Conservation (phyloP, 768 basidiomycete genomes). For the Suillus variegatus region DNA sequence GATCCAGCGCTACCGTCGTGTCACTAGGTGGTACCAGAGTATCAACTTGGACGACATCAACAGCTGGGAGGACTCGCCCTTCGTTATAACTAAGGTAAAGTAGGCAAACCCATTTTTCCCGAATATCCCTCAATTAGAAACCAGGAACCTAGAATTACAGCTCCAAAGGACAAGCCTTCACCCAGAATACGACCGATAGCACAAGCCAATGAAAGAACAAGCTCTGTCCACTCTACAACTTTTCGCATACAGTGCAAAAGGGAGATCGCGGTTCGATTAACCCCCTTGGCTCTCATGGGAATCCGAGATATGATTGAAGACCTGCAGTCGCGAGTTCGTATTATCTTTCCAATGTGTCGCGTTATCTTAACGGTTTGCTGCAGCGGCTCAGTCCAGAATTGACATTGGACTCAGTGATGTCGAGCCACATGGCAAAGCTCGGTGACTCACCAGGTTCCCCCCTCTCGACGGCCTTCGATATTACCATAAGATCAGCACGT, state of each 20-base stretch:
- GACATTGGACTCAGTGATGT: constrained; percentile 43
- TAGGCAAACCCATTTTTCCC: not conserved
- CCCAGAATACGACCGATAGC: not conserved
- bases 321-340: constrained; percentile 45
- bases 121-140: constrained; percentile 1
- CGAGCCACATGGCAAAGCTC: constrained; percentile 36
- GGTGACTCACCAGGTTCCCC: constrained; percentile 22
- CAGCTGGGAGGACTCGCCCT: constrained; percentile 51
- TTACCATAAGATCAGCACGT: constrained; percentile 39
- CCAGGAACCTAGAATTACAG: not conserved
- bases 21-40: constrained; percentile 50
- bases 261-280: constrained; percentile 46
- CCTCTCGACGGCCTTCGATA: constrained; percentile 39
- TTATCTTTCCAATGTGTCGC: not conserved
- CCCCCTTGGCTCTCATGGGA: constrained; percentile 54
- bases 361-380: constrained; percentile 6
- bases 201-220: not conserved
- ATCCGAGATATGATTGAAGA: constrained; percentile 49
- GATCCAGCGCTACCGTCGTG: constrained; percentile 48
- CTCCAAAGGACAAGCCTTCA: not conserved
- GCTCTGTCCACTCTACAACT: not conserved
- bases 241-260: constrained; percentile 5
- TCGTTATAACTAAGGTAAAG: constrained; percentile 45
- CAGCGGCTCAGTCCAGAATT: constrained; percentile 42
- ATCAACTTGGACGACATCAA: constrained; percentile 35